These are phyloP conservation scores for Annulohypoxylon stygium DNA, from an alignment of 495 filamentous ascomycete species.

Conservation along the genomic window DNA sequence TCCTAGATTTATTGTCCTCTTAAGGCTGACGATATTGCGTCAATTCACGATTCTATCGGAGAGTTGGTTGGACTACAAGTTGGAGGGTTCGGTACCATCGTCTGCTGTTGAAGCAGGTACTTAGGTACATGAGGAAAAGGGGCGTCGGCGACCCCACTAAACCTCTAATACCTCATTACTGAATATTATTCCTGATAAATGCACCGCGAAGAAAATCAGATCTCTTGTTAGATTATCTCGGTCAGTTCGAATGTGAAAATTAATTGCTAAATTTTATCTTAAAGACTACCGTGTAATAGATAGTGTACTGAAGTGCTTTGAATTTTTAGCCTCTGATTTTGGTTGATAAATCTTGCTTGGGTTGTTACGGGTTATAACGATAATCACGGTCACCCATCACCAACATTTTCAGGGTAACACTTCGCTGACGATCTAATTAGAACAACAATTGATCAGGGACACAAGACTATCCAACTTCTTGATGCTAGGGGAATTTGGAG, in stretches of 20 bases:
- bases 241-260: background rate
- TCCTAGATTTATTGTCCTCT: background rate
- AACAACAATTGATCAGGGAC: slow-evolving; percentile 3
- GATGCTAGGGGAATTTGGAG: background rate
- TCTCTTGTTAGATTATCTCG: background rate
- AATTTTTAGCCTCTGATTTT: background rate
- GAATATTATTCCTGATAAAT: slow-evolving; percentile 11
- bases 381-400: background rate
- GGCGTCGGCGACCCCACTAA: background rate
- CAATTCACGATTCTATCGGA: background rate
- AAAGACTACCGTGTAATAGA: background rate
- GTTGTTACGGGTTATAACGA: background rate
- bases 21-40: background rate
- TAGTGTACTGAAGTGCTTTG: background rate
- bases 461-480: slow-evolving; percentile 23
- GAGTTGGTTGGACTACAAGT: background rate
- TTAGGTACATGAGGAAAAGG: background rate
- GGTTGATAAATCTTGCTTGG: background rate
- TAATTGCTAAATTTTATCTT: background rate
- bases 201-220: background rate
- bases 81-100: background rate
- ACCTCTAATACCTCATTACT: background rate
- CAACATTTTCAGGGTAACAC: background rate
- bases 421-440: slow-evolving; percentile 2
- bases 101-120: background rate